phyloP scores from a whole-genome alignment of 2,329 filamentous ascomycete genomes.

The Diaporthe sp. region DNA sequence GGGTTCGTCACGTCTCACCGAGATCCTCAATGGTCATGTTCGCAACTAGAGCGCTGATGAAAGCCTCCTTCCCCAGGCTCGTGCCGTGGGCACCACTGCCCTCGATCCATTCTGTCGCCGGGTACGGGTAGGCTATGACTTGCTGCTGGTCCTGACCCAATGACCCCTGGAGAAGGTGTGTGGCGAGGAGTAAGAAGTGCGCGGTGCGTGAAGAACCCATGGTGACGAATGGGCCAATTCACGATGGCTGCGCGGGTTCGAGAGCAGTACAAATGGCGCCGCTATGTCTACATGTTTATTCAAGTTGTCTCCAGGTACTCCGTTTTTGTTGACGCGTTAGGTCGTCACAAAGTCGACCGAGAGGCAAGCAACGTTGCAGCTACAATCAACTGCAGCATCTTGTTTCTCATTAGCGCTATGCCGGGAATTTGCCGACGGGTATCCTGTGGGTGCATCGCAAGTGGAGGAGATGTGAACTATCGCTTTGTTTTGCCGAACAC shows the following conservation, averaged over 20 bases:
- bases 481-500: too few relatives aligned
- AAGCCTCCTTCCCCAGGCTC: slow-evolving; percentile 42
- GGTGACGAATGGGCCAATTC: neutral
- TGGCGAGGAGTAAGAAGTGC: neutral
- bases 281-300: neutral
- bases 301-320: neutral
- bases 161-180: neutral
- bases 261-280: accelerated
- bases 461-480: slow-evolving; percentile 25
- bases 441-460: slow-evolving; percentile 15
- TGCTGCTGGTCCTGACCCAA: slow-evolving; percentile 14
- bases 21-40: slow-evolving; percentile 51
- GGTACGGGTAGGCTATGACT: slow-evolving; percentile 7
- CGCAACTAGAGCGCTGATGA: slow-evolving; percentile 45
- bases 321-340: neutral
- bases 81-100: slow-evolving; percentile 20
- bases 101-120: slow-evolving; percentile 32
- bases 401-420: neutral
- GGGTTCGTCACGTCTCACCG: slow-evolving; percentile 35
- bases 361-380: slow-evolving; percentile 28
- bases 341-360: neutral
- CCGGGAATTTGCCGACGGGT: slow-evolving; percentile 3
- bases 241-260: neutral
- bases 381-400: neutral
- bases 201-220: slow-evolving; percentile 5